These are phyloP conservation scores for Cercospora zeina DNA, from an alignment of 2,329 filamentous ascomycete species.

Conservation along the genomic window DNA sequence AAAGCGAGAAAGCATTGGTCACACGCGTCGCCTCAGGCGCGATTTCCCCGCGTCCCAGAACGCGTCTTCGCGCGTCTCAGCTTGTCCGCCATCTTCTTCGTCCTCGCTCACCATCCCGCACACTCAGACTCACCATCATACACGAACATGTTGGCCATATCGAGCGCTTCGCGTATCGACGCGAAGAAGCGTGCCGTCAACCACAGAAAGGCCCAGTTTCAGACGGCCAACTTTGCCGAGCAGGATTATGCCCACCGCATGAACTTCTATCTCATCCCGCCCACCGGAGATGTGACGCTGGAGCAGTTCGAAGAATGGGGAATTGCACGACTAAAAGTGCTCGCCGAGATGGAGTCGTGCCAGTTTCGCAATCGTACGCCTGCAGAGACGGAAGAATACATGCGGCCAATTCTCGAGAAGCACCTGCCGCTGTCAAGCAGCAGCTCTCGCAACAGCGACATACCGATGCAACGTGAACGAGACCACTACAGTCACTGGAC, in stretches of 20 bases:
- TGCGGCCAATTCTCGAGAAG: slow-evolving; percentile 84
- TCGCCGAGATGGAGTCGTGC: slow-evolving; percentile 88
- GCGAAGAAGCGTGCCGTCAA: slow-evolving; percentile 71
- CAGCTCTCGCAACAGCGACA: slow-evolving; percentile 59
- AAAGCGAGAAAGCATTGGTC: background rate
- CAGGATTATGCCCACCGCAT: slow-evolving; percentile 79
- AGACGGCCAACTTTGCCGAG: slow-evolving; percentile 71
- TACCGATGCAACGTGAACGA: slow-evolving; percentile 77
- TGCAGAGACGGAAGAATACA: slow-evolving; percentile 78
- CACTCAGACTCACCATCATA: background rate
- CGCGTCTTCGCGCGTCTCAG: slow-evolving; percentile 6
- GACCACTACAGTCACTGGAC: slow-evolving; percentile 99
- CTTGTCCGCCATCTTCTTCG: background rate
- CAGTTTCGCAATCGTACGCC: slow-evolving; percentile 87
- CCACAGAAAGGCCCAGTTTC: slow-evolving; percentile 86
- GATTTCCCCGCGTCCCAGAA: background rate
- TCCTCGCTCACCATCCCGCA: background rate
- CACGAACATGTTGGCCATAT: slow-evolving; percentile 34
- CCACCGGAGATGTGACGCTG: slow-evolving; percentile 89
- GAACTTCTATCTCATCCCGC: slow-evolving; percentile 87
- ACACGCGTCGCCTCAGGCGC: slow-evolving; percentile 5
- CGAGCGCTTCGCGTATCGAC: slow-evolving; percentile 46
- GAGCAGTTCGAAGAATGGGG: slow-evolving; percentile 99
- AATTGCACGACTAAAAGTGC: slow-evolving; percentile 83
- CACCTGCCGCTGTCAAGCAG: slow-evolving; percentile 79